These are phyloP conservation scores for Thermomucor indicae-seudaticae DNA, from an alignment of 371 early-diverging fungal species.

Conservation along the genomic window DNA sequence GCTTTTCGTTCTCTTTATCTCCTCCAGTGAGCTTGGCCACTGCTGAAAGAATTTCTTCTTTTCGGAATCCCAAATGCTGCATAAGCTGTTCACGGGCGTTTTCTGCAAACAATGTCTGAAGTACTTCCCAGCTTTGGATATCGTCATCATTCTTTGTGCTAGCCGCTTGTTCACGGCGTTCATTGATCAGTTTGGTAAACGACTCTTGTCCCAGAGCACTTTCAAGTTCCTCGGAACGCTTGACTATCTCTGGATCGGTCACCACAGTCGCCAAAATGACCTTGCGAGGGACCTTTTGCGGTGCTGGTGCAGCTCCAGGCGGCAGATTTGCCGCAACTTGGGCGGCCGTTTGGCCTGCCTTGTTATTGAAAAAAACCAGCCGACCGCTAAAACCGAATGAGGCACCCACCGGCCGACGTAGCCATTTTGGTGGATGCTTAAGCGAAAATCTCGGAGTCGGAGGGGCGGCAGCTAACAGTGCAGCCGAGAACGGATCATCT, in stretches of 20 bases:
- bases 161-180: constrained; percentile 44
- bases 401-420: constrained; percentile 86
- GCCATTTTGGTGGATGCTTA: constrained; percentile 94
- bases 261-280: constrained; percentile 50
- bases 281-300: constrained; percentile 33
- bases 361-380: constrained; percentile 67
- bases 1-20: constrained; percentile 5
- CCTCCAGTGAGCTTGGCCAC: constrained; percentile 36
- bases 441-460: constrained; percentile 38
- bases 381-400: constrained; percentile 91
- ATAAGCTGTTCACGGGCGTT: constrained; percentile 81
- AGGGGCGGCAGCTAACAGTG: constrained; percentile 18
- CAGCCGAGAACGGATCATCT: constrained; percentile 75
- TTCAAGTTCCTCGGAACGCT: constrained; percentile 63
- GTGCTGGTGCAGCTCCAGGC: constrained; percentile 45
- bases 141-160: constrained; percentile 46
- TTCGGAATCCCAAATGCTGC: constrained; percentile 82
- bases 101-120: constrained; percentile 75
- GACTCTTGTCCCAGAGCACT: constrained; percentile 49
- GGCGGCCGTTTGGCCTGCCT: constrained; percentile 38
- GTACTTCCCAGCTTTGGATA: constrained; percentile 79
- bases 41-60: constrained; percentile 53
- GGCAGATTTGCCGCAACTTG: constrained; percentile 40
- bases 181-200: constrained; percentile 55
- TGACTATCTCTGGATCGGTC: constrained; percentile 61